A percentile compares a stretch with the other conserved stretches of the same genome.
phyloP scores from a whole-genome alignment of 2,329 filamentous ascomycete genomes.

The Stagonosporopsis tanaceti region DNA sequence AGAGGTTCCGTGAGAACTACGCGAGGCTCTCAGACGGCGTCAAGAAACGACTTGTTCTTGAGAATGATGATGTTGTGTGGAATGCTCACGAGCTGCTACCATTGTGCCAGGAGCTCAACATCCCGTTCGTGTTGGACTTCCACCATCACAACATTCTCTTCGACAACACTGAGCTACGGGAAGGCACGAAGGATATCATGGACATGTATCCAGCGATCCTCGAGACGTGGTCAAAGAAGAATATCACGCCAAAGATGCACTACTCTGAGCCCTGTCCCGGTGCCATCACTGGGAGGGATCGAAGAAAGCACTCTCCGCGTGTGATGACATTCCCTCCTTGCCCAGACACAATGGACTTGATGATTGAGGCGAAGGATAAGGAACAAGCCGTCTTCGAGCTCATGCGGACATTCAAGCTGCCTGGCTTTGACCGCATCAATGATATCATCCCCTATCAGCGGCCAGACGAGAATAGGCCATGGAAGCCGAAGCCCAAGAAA shows the following conservation, averaged over 20 bases:
- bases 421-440: slow-evolving; percentile 77
- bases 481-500: slow-evolving; percentile 51
- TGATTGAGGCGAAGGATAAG: slow-evolving; percentile 99
- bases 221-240: slow-evolving; percentile 83
- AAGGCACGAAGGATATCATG: slow-evolving; percentile 85
- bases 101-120: slow-evolving; percentile 91
- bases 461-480: slow-evolving; percentile 73
- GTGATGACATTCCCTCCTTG: slow-evolving; percentile 85
- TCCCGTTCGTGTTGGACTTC: slow-evolving; percentile 89
- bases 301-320: slow-evolving; percentile 84
- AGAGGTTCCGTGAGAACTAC: slow-evolving; percentile 81
- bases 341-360: slow-evolving; percentile 85
- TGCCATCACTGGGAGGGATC: slow-evolving; percentile 79
- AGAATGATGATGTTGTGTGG: slow-evolving; percentile 95
- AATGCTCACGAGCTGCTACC: slow-evolving; percentile 91
- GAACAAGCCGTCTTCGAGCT: slow-evolving; percentile 95
- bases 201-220: slow-evolving; percentile 77
- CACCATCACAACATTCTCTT: slow-evolving; percentile 97
- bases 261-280: slow-evolving; percentile 82
- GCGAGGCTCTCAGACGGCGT: slow-evolving; percentile 69
- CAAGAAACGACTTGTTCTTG: slow-evolving; percentile 83
- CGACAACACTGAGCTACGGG: slow-evolving; percentile 73
- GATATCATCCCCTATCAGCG: slow-evolving; percentile 80
- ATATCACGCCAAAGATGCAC: slow-evolving; percentile 94
- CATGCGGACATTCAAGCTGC: slow-evolving; percentile 86